Conservation (phyloP, 176 grass and related monocot species). For the Hyparrhenia diplandra region DNA sequence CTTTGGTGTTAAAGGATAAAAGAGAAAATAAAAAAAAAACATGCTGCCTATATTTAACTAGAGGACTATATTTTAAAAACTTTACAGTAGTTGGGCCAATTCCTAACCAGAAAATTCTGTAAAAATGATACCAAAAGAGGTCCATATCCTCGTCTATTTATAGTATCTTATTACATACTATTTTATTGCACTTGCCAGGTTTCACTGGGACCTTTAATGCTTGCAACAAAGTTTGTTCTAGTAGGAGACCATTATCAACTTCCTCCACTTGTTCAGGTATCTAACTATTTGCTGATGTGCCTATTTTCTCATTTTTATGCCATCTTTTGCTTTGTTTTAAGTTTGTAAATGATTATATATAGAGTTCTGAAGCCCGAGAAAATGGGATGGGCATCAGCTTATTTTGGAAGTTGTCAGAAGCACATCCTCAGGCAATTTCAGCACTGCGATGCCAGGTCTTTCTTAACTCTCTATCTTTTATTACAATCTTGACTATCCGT, state of each 20-base stretch:
- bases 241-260: conserved; percentile 98
- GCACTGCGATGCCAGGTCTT: conserved; percentile 83
- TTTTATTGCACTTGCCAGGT: conserved; percentile 54
- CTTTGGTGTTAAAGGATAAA: neutral
- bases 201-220: conserved; percentile 88
- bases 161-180: neutral
- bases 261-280: conserved; percentile 93
- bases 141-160: conserved; percentile 9
- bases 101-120: conserved; percentile 7
- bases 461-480: neutral
- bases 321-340: conserved; percentile 1
- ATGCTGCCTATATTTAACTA: neutral
- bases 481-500: neutral
- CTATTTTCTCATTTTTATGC: neutral
- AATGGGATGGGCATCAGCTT: conserved; percentile 95
- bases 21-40: neutral
- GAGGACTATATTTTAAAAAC: neutral
- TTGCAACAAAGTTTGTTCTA: conserved; percentile 93
- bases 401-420: conserved; percentile 94
- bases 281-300: neutral
- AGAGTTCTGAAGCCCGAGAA: conserved; percentile 90
- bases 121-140: conserved; percentile 6
- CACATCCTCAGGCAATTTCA: conserved; percentile 94
- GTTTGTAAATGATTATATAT: conserved; percentile 31
- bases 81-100: neutral